Evolutionary conservation across 1,139 yeast species (phyloP).

Genomic region (Lodderomyces elongisporus): DNA sequence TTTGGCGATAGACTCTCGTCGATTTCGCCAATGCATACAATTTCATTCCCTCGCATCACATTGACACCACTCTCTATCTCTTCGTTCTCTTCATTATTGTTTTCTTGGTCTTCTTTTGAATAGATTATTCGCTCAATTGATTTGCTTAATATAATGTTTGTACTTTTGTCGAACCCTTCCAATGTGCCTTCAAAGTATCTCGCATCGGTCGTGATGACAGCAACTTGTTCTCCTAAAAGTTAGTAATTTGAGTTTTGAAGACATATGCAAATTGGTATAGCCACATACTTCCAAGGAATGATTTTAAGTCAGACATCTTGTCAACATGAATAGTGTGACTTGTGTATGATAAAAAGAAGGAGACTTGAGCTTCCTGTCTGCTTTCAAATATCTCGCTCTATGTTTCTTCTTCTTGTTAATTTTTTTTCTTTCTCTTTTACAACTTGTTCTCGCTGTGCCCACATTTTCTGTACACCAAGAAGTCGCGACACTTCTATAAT

Average conservation of each 20-base stretch:
- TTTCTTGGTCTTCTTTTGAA: conserved; percentile 22
- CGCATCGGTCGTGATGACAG: conserved; percentile 82
- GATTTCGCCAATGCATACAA: conserved; percentile 71
- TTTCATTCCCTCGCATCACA: conserved; percentile 75
- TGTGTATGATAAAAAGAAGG: too few relatives aligned
- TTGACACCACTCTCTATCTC: conserved; percentile 54
- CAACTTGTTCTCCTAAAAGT: conserved; percentile 46
- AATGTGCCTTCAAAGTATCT: conserved; percentile 65
- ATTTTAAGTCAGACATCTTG: conserved; percentile 37
- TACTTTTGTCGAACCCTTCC: conserved; percentile 77
- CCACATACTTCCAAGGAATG: conserved; percentile 38
- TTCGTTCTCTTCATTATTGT: conserved; percentile 48
- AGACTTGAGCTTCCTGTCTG: too few relatives aligned
- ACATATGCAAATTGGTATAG: too few relatives aligned
- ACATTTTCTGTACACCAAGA: too few relatives aligned
- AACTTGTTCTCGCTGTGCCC: too few relatives aligned
- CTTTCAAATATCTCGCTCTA: too few relatives aligned
- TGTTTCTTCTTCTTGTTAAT: too few relatives aligned
- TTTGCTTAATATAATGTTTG: conserved; percentile 62
- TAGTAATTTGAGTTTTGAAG: too few relatives aligned
- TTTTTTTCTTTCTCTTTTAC: too few relatives aligned
- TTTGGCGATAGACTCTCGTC: conserved; percentile 52
- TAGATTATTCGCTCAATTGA: conserved; percentile 53
- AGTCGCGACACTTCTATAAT: too few relatives aligned
- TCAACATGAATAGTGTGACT: too few relatives aligned